Evolutionary conservation across 1,284 basidiomycete genomes (phyloP).

Genomic region (Caloboletus inedulis): DNA sequence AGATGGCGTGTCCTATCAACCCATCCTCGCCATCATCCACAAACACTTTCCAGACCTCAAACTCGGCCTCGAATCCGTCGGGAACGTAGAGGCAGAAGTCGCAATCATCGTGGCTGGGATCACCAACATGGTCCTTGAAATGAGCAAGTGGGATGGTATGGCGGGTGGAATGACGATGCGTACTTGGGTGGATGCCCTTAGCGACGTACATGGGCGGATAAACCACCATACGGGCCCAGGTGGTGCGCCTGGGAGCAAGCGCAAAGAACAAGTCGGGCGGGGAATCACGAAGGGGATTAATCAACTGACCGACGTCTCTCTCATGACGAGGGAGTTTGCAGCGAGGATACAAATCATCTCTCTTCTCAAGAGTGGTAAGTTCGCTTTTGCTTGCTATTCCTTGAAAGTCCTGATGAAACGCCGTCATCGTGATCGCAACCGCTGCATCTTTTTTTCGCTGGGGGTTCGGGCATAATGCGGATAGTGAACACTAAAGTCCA

Average conservation of each 20-base stretch:
- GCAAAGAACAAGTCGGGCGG: constrained; percentile 42
- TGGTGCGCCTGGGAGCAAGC: constrained; percentile 7
- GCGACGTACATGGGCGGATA: constrained; percentile 37
- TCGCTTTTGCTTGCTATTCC: neutral
- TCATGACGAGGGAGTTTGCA: constrained; percentile 50
- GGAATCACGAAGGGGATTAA: constrained; percentile 47
- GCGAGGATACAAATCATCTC: constrained; percentile 51
- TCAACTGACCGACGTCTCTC: constrained; percentile 43
- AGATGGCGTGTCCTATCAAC: constrained; percentile 46
- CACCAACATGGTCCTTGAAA: constrained; percentile 50
- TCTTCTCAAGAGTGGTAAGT: constrained; percentile 45
- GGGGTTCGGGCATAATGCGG: constrained; percentile 2
- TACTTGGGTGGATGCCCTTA: constrained; percentile 48
- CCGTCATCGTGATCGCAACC: constrained; percentile 1
- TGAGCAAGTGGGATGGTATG: constrained; percentile 53
- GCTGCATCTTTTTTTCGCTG: constrained; percentile 2
- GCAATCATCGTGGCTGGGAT: constrained; percentile 47
- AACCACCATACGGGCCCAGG: constrained; percentile 15
- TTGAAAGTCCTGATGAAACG: constrained; percentile 2
- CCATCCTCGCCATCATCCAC: constrained; percentile 42
- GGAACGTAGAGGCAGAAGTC: constrained; percentile 42
- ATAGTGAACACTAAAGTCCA: constrained; percentile 47
- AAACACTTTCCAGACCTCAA: constrained; percentile 45
- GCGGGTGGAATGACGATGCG: constrained; percentile 51
- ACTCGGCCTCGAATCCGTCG: constrained; percentile 43